phyloP scores from a whole-genome alignment of 2,329 filamentous ascomycete genomes.

The Hypoxylon sp. region DNA sequence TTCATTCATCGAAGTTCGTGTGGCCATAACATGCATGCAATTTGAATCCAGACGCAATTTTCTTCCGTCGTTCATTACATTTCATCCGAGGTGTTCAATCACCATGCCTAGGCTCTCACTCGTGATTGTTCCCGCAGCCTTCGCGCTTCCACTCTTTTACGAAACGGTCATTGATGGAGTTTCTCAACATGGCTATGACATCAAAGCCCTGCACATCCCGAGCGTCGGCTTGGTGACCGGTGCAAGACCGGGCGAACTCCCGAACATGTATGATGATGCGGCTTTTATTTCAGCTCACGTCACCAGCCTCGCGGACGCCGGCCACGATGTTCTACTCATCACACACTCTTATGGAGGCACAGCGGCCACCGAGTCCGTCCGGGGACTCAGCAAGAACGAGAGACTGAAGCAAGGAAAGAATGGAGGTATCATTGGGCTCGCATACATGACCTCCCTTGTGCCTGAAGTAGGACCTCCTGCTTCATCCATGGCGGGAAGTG shows the following conservation, averaged over 20 bases:
- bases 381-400: conserved; percentile 49
- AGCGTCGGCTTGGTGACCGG: conserved; percentile 23
- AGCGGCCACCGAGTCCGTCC: conserved; percentile 46
- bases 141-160: conserved; percentile 26
- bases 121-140: conserved; percentile 27
- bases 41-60: no score
- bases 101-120: conserved; percentile 26
- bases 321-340: conserved; percentile 34
- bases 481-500: conserved; percentile 10
- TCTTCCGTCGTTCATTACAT: no score
- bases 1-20: no score
- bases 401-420: conserved; percentile 48
- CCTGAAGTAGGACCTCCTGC: conserved; percentile 41
- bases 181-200: conserved; percentile 24
- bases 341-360: conserved; percentile 41
- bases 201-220: conserved; percentile 33
- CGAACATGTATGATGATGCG: conserved; percentile 51
- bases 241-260: conserved; percentile 23
- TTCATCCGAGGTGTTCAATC: no score
- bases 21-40: no score
- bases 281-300: conserved; percentile 48
- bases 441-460: conserved; percentile 47
- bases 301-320: conserved; percentile 50
- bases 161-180: conserved; percentile 24
- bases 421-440: conserved; percentile 52